Base-by-base conservation (phyloP, 306 rosid genomes). In the Vicia faba region DNA sequence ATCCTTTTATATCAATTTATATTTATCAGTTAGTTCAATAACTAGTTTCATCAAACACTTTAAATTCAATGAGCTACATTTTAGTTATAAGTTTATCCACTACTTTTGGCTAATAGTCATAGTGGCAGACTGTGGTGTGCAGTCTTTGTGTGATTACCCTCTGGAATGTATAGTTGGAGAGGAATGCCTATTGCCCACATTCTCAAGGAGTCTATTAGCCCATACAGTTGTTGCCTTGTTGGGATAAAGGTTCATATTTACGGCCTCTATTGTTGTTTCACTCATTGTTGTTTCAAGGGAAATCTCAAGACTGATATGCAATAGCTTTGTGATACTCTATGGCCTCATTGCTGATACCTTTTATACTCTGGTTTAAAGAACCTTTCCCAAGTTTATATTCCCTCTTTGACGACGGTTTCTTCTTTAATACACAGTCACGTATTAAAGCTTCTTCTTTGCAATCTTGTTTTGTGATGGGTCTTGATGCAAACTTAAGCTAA, bases 391-490 rank as follows among this genome's bases (percentile, higher is more conserved):
- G 46, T 39, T 39, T 53, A 73, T 16, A 61, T 51, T 39, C 58
- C 40, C 50, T 73, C 67, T 54, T 41, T 14, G 12, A 19, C 40
- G 10, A 44, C 25, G 8, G 8, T 44, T 62, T 40, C 51, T 72
- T 63, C 57, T 64, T 28, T 36, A 13, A 49, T 14, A 66, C 19
- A 49, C 2, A 68, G 15, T 49, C 73, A 29, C 64, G 48, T 39
- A 41, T 16, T 44, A 57, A 26, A 64, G 69, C 23, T 20, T 20
- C 64, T 39, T 70, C 44, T 29, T 66, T 50, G 70, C 46, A 60
- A 59, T 31, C 45, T 50, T 71, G 54, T 19, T 69, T 57, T 58
- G 69, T 48, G 73, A 38, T 43, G 56, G 70, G 48, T 60, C 53
- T 66, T 78, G 48, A 57, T 8, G 66, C 48, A 51, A 72, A 53